Evolutionary conservation across 2,329 filamentous ascomycete genomes (phyloP), one percentile per base, ranked within the genome.

Genomic region (Aureobasidium sp.): DNA sequence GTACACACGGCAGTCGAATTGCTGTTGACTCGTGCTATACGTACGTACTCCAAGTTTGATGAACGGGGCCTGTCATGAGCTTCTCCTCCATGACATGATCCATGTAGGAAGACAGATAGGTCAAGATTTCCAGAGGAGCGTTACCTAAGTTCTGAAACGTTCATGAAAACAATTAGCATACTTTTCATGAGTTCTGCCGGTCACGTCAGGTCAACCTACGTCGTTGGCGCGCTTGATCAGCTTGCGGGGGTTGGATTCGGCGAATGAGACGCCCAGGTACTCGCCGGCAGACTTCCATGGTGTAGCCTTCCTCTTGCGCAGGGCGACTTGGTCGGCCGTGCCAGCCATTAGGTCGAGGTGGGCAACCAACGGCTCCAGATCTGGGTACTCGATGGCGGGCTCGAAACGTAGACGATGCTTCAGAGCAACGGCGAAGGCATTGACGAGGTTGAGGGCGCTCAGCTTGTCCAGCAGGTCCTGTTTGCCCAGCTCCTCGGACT

Each of bases 361-460:
- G 17, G 81, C 80, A 31, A 92, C 81, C 15, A 91, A 78, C 21
- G 85, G 82, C 38, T 82, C 75, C 5, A 95, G 78, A 68, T 94
- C 90, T 1, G 86, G 81, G 70, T 94, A 93, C 57, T 86, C 82
- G 35, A 86, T 84, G 67, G 88, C 89, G 1, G 90, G 89, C 70
- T 95, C 89, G 71, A 93, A 93, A 33, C 90, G 88, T 33, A 95
- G 81, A 67, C 85, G 86, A 74, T 94, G 90, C 75, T 93, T 93
- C 62, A 95, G 78, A 1, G 90, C 76, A 19, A 89, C 79, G n/a
- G 88, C 81, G 67, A 89, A 94, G 2, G 89, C 87, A 29, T 90
- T 81, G 64, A 94, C 79, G 7, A 94, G 79, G 70, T 94, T 93
- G 72, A 94, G 82, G 7, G 84, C 84, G 17, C 85, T 85, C 74